Evolutionary conservation across 2,329 filamentous ascomycete genomes (phyloP), one percentile per base, ranked within the genome.

Genomic region (Hypoxylon sp.): DNA sequence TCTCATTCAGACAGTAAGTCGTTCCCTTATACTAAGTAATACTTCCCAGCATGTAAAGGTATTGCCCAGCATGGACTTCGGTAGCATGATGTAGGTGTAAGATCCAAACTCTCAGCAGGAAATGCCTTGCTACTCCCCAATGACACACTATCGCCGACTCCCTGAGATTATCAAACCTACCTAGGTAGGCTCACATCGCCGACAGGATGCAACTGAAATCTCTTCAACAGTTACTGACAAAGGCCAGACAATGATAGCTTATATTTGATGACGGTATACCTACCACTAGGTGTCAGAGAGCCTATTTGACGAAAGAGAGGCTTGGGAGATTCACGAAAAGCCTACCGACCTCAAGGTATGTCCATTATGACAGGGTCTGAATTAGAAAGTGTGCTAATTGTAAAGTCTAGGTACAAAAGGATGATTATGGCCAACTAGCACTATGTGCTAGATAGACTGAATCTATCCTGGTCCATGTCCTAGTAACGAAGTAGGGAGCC

Each of bases 381-480:
- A 57, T 59, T 52, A 28, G 20, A 28, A n/a, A n/a, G 6, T 11
- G 14, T 58, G 16, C 55, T 51, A 52, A 48, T 49, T 22, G 49
- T 40, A 51, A 54, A 50, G 28, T 65, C 57, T 62, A 67, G 58
- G 64, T 71, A 70, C 68, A 71, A 72, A 64, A 69, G 66, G 69
- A 68, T 56, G 65, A 70, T 42, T 67, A 64, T 55, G 44, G 49
- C 52, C 52, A 58, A 49, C 49, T 45, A 49, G 18, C 69, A 65
- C 66, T 60, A 42, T 32, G 65, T 68, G 70, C 70, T 65, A 69
- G 71, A 66, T 65, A 54, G 64, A 68, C 66, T 65, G 45, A 64
- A 59, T 60, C 65, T 73, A 74, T 74, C 72, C 71, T 74, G 61
- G 63, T 62, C 62, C 64, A 61, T 72, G 64, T 46, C 70, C 63